Conservation (phyloP, 2,329 filamentous ascomycete species). For the Pleoardoris graminearum region DNA sequence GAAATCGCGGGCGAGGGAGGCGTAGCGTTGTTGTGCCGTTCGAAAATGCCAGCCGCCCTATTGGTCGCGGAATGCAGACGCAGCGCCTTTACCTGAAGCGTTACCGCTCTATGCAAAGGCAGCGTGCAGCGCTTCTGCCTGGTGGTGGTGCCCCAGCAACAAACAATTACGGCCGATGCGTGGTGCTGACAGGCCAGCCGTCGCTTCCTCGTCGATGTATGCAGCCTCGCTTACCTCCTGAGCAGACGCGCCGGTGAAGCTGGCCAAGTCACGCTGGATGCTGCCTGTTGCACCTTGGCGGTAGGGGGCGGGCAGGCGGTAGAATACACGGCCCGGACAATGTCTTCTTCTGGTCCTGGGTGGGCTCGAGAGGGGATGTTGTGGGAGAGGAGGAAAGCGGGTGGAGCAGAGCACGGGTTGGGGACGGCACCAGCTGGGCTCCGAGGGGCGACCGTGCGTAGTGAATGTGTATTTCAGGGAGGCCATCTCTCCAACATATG, state of each 20-base stretch:
- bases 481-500: conserved; percentile 30
- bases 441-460: conserved; percentile 32
- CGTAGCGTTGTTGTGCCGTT: conserved; percentile 35
- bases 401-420: conserved; percentile 15
- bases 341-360: conserved; percentile 22
- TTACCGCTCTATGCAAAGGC: conserved; percentile 38
- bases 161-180: conserved; percentile 15
- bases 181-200: conserved; percentile 14
- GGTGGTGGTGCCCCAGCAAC: conserved; percentile 17
- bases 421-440: conserved; percentile 20
- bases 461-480: conserved; percentile 43
- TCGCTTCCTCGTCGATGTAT: conserved; percentile 6
- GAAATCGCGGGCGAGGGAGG: conserved; percentile 31
- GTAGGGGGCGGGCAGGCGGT: not conserved
- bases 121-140: conserved; percentile 37
- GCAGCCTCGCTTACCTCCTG: conserved; percentile 32
- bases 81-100: conserved; percentile 35
- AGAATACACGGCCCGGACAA: no score
- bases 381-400: conserved; percentile 10
- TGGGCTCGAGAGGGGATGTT: conserved; percentile 17
- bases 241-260: conserved; percentile 32
- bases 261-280: conserved; percentile 22
- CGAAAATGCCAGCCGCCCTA: conserved; percentile 33
- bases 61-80: conserved; percentile 42
- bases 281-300: not conserved